Evolutionary conservation across 2,329 filamentous ascomycete genomes (phyloP).

Genomic region (Diaporthe caulivora): DNA sequence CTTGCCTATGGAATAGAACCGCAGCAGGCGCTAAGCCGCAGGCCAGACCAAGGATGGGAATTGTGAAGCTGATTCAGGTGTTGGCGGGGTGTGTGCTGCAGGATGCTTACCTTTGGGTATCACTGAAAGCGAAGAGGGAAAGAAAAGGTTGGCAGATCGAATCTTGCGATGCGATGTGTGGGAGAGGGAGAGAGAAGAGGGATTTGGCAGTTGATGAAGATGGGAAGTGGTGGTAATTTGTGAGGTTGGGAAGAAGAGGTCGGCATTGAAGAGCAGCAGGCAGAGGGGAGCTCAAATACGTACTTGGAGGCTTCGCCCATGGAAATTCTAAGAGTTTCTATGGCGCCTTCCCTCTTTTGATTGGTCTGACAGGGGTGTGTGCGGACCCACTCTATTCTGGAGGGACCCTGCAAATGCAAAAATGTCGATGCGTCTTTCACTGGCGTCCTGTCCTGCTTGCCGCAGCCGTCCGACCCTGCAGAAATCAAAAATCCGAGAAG

Average conservation of each 20-base stretch:
- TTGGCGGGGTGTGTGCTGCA: neutral
- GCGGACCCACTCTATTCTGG: constrained; percentile 18
- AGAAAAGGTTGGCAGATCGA: constrained; percentile 32
- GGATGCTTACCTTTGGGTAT: constrained; percentile 41
- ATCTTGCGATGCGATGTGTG: constrained; percentile 35
- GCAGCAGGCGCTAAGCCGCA: neutral
- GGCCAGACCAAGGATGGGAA: constrained; percentile 13
- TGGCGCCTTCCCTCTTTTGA: constrained; percentile 37
- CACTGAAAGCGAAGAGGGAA: constrained; percentile 39
- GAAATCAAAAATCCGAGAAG: constrained; percentile 7
- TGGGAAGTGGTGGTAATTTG: constrained; percentile 23
- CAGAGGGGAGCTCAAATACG: constrained; percentile 39
- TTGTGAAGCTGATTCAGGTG: constrained; percentile 18
- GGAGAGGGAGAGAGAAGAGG: constrained; percentile 19
- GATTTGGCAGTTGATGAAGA: constrained; percentile 23
- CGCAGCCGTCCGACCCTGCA: constrained; percentile 27
- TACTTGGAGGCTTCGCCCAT: constrained; percentile 35
- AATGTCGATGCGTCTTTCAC: constrained; percentile 15
- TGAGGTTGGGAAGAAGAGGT: constrained; percentile 25
- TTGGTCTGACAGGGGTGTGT: constrained; percentile 33
- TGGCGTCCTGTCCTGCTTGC: neutral
- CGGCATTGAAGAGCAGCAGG: constrained; percentile 27
- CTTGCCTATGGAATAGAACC: neutral
- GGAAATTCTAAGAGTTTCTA: constrained; percentile 40
- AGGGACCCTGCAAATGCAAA: constrained; percentile 32